Base-by-base conservation (phyloP, 306 rosid genomes). In the Inga leiocalycina region DNA sequence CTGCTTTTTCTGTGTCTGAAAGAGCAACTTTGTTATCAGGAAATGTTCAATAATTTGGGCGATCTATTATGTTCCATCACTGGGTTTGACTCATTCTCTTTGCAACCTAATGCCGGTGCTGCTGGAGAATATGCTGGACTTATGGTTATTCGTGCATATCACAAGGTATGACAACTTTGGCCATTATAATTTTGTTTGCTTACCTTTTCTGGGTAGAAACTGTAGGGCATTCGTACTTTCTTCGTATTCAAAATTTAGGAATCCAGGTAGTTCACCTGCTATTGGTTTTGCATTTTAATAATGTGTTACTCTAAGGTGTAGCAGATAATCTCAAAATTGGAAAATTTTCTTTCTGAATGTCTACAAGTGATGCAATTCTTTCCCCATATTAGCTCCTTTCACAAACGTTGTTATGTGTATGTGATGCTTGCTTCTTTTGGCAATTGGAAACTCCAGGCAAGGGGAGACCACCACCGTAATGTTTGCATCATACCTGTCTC, bases 71-170 rank as follows among this genome's bases (percentile, higher is more conserved):
- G 98, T 77, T 67, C 91, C 67, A 91, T 97, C 79, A 97, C 98
- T 54, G 99, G 99, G 51, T 97, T 97, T 85, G 99, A 97, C 83
- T 97, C 99, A 39, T 97, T 97, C 89, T 97, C 99, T 39, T 84
- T 97, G 92, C 99, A 97, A 91, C 99, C 99, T 52, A 97, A 97
- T 88, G 99, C 99, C n/a, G 99, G 99, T 80, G 99, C 99, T 82
- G 88, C 99, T 61, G 98, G 99, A 88, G 99, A 97, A 84, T 97
- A 97, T 88, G 99, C 99, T 70, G 99, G 99, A 84, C 95, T 97
- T 69, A 97, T 97, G 99, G 99, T 97, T 88, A 97, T 97, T 77
- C 98, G 97, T 10, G 99, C 99, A 22, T 97, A 97, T 89, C 99
- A 97, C 87, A 5, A 79, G 88, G 99, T 97, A 91, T 52, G 87